Evolutionary conservation across 2,329 filamentous ascomycete genomes (phyloP).

Genomic region (Aspergillus hortae): DNA sequence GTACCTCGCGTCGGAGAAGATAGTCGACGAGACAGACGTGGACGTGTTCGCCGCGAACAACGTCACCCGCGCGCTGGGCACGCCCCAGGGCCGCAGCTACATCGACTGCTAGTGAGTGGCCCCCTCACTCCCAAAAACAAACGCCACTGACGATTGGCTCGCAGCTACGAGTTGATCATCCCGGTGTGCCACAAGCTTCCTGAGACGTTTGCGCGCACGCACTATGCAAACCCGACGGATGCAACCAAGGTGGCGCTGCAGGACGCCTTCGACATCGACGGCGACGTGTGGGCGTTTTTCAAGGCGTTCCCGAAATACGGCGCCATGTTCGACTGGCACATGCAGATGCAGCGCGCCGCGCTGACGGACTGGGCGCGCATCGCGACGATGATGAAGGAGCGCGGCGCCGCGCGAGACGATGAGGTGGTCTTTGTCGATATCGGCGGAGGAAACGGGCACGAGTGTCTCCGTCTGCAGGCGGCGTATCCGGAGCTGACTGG

Average conservation of each 20-base stretch:
- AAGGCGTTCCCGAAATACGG: constrained; percentile 1
- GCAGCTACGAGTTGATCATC: background rate
- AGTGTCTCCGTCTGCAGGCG: background rate
- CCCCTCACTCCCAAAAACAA: too few relatives aligned
- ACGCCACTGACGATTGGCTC: constrained; percentile 4
- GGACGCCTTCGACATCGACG: constrained; percentile 1
- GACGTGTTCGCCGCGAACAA: constrained; percentile 15
- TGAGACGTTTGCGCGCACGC: background rate
- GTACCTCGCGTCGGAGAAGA: constrained; percentile 19
- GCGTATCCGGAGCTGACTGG: background rate
- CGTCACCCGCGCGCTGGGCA: constrained; percentile 12
- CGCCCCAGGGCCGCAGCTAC: background rate
- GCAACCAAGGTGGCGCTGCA: constrained; percentile 1
- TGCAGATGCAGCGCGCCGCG: background rate
- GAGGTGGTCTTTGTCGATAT: constrained; percentile 8
- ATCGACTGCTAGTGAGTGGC: background rate
- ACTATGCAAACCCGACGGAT: constrained; percentile 1
- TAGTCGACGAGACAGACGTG: constrained; percentile 11
- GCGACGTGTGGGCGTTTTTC: constrained; percentile 1
- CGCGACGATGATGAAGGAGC: background rate
- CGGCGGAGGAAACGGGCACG: constrained; percentile 7
- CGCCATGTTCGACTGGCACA: background rate
- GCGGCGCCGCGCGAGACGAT: background rate
- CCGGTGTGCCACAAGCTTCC: background rate
- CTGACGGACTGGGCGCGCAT: background rate